Evolutionary conservation across 176 grass and related monocot genomes (phyloP).

Genomic region (Carex scoparia): DNA sequence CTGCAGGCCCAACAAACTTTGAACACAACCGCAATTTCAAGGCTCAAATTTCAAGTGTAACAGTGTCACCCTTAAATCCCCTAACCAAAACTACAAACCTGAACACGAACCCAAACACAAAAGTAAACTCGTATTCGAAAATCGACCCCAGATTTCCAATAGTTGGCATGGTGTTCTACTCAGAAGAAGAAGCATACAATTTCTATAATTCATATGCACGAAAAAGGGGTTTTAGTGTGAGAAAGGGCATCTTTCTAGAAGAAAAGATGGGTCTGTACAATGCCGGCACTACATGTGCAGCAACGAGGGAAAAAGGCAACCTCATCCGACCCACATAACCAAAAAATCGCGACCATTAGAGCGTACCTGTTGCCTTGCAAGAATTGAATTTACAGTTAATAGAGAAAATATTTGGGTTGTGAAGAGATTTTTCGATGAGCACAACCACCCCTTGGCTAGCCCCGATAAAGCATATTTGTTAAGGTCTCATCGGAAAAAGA

Average conservation of each 20-base stretch:
- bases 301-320: conserved; percentile 36
- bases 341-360: conserved; percentile 40
- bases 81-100: background rate
- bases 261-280: conserved; percentile 37
- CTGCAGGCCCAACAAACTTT: background rate
- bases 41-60: background rate
- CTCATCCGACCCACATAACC: conserved; percentile 34
- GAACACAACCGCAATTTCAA: background rate
- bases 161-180: conserved; percentile 36
- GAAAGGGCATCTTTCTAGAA: conserved; percentile 51
- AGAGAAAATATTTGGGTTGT: conserved; percentile 32
- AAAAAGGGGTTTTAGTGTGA: conserved; percentile 39
- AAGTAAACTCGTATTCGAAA: background rate
- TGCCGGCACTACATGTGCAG: conserved; percentile 44
- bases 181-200: conserved; percentile 40
- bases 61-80: background rate
- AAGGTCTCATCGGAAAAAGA: conserved; percentile 41
- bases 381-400: conserved; percentile 42
- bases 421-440: conserved; percentile 36
- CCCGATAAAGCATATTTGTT: conserved; percentile 37
- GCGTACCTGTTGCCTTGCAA: conserved; percentile 35
- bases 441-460: conserved; percentile 34
- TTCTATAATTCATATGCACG: conserved; percentile 43
- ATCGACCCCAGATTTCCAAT: background rate
- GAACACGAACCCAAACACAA: background rate